Conservation (phyloP, 495 filamentous ascomycete genomes). For the Trichoderma virens region DNA sequence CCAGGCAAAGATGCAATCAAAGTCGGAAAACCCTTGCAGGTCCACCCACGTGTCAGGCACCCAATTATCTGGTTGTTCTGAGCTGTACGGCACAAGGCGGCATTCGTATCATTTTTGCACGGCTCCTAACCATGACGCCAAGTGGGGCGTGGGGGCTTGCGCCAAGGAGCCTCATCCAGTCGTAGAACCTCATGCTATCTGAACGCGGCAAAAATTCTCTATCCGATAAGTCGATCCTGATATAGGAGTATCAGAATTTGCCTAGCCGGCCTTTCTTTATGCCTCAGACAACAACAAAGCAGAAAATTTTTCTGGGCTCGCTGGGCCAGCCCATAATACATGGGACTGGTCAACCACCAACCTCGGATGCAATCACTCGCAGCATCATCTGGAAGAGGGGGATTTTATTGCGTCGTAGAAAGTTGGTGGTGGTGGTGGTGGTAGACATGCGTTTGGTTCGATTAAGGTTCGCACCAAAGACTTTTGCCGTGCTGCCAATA, state of each 20-base stretch:
- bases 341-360: background rate
- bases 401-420: background rate
- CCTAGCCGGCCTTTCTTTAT: slow-evolving; percentile 16
- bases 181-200: slow-evolving; percentile 7
- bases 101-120: background rate
- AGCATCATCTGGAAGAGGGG: background rate
- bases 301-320: slow-evolving; percentile 15
- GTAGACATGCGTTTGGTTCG: background rate
- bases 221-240: slow-evolving; percentile 6
- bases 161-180: slow-evolving; percentile 1
- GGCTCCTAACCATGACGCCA: background rate
- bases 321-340: background rate
- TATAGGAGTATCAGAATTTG: background rate
- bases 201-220: slow-evolving; percentile 7
- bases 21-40: background rate
- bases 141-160: slow-evolving; percentile 2
- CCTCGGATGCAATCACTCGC: background rate
- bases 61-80: background rate
- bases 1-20: too few relatives aligned
- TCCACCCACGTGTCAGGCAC: slow-evolving; percentile 5
- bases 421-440: background rate
- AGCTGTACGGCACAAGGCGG: too few relatives aligned
- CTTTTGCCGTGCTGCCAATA: background rate
- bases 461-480: background rate
- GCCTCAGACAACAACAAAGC: slow-evolving; percentile 29